phyloP scores from a whole-genome alignment of 495 filamentous ascomycete genomes.

The Alectoria sarmentosa region DNA sequence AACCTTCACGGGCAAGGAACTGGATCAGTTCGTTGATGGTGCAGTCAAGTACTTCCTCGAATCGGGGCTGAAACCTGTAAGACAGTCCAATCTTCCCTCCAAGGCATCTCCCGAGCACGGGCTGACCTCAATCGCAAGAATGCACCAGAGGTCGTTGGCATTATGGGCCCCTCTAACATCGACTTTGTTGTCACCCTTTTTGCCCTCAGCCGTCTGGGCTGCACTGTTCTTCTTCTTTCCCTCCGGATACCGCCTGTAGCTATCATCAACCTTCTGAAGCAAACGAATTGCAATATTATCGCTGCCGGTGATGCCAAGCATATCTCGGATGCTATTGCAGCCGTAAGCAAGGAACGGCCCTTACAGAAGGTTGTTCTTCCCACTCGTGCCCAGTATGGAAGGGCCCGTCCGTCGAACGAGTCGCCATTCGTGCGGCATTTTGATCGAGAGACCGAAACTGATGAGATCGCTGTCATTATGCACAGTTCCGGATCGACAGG shows the following conservation, averaged over 20 bases:
- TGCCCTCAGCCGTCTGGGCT: conserved; percentile 49
- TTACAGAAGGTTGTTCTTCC: too few relatives aligned
- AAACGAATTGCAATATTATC: conserved; percentile 40
- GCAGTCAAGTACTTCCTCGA: too few relatives aligned
- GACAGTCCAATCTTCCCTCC: too few relatives aligned
- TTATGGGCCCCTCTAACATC: conserved; percentile 48
- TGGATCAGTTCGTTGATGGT: conserved; percentile 45
- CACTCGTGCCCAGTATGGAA: too few relatives aligned
- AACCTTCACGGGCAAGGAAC: conserved; percentile 45
- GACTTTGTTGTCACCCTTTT: conserved; percentile 50
- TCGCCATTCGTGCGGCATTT: conserved; percentile 30
- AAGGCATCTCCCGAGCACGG: too few relatives aligned
- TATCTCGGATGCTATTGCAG: conserved; percentile 30
- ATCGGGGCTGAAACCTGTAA: too few relatives aligned
- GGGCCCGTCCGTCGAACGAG: too few relatives aligned
- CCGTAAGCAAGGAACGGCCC: too few relatives aligned
- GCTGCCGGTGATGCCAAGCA: conserved; percentile 41
- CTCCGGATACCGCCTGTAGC: conserved; percentile 42
- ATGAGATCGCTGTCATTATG: conserved; percentile 40
- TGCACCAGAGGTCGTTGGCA: background rate
- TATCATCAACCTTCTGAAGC: conserved; percentile 43
- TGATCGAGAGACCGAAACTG: conserved; percentile 31
- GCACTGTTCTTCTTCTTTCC: conserved; percentile 34
- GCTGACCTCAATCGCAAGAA: too few relatives aligned
- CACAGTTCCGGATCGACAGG: conserved; percentile 55